phyloP scores from a whole-genome alignment of 2,329 filamentous ascomycete genomes.

The Escovopsis sp. region DNA sequence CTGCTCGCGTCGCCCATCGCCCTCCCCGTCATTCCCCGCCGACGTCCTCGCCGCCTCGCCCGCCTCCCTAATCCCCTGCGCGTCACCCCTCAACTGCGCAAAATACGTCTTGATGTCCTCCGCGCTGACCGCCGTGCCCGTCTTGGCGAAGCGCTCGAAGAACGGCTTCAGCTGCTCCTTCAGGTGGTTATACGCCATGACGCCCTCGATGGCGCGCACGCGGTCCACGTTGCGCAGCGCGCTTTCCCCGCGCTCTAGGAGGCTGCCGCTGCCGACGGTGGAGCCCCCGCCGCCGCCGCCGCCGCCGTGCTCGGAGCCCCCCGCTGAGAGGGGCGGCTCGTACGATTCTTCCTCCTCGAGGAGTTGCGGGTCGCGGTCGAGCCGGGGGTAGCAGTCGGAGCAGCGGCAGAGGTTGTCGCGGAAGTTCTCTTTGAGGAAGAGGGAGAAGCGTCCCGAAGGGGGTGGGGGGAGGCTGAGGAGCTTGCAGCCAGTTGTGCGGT shows the following conservation, averaged over 20 bases:
- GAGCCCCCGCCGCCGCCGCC: too few relatives aligned
- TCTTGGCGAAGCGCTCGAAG: slow-evolving; percentile 85
- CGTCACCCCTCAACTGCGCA: slow-evolving; percentile 82
- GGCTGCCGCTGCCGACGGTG: slow-evolving; percentile 58
- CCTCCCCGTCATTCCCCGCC: slow-evolving; percentile 18
- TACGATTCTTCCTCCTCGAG: slow-evolving; percentile 91
- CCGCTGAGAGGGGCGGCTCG: slow-evolving; percentile 69
- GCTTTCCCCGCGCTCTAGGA: slow-evolving; percentile 84
- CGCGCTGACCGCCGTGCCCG: slow-evolving; percentile 71
- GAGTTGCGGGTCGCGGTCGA: slow-evolving; percentile 61
- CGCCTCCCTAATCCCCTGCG: slow-evolving; percentile 52
- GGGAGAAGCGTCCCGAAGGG: slow-evolving; percentile 49
- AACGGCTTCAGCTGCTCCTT: slow-evolving; percentile 95
- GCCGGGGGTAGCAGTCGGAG: slow-evolving; percentile 57
- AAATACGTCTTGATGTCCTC: slow-evolving; percentile 97
- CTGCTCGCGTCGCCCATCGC: slow-evolving; percentile 32
- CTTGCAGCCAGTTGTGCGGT: slow-evolving; percentile 33
- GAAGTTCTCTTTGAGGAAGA: slow-evolving; percentile 71
- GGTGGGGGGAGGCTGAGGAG: slow-evolving; percentile 40
- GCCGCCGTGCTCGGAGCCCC: slow-evolving; percentile 35
- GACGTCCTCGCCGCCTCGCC: slow-evolving; percentile 31
- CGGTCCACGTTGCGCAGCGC: slow-evolving; percentile 85
- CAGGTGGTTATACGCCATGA: slow-evolving; percentile 95
- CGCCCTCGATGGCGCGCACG: slow-evolving; percentile 84
- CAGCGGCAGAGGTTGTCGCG: slow-evolving; percentile 74